These are phyloP conservation scores for Ilyonectria mors-panacis DNA, from an alignment of 2,329 filamentous ascomycete species.

Conservation along the genomic window DNA sequence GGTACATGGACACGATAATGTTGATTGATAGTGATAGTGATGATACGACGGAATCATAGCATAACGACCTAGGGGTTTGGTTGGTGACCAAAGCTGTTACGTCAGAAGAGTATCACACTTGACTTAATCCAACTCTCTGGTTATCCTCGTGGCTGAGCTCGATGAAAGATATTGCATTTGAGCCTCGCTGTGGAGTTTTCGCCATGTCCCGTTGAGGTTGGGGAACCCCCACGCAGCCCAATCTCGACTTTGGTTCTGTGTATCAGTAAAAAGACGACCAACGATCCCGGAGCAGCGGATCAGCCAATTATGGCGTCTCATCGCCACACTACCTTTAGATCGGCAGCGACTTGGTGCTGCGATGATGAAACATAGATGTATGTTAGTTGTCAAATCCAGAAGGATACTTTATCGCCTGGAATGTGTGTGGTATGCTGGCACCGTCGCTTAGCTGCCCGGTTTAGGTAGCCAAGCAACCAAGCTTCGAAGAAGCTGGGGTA, in stretches of 20 bases:
- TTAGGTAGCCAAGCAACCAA: constrained; percentile 15
- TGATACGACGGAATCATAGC: constrained; percentile 9
- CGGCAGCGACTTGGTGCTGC: constrained; percentile 9
- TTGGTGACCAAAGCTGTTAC: constrained; percentile 24
- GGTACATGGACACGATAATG: constrained; percentile 15
- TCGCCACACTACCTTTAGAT: constrained; percentile 17
- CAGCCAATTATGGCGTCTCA: constrained; percentile 22
- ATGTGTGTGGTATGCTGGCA: neutral
- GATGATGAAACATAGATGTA: neutral
- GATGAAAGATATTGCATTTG: neutral
- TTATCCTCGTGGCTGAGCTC: constrained; percentile 17
- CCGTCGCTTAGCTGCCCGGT: constrained; percentile 7
- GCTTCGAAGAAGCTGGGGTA: constrained; percentile 24
- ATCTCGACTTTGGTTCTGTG: constrained; percentile 15
- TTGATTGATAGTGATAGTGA: constrained; percentile 5
- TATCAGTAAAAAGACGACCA: constrained; percentile 18
- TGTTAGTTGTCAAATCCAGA: neutral
- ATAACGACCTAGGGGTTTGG: constrained; percentile 1
- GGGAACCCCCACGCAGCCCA: constrained; percentile 29
- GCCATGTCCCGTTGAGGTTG: neutral
- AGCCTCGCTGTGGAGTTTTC: constrained; percentile 3
- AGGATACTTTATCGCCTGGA: neutral
- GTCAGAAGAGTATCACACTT: constrained; percentile 9
- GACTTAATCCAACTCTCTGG: constrained; percentile 1
- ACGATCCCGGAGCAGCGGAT: constrained; percentile 24